Evolutionary conservation across 1,284 basidiomycete genomes (phyloP), one percentile per base, ranked within the genome.

Genomic region (Tremellales sp.): DNA sequence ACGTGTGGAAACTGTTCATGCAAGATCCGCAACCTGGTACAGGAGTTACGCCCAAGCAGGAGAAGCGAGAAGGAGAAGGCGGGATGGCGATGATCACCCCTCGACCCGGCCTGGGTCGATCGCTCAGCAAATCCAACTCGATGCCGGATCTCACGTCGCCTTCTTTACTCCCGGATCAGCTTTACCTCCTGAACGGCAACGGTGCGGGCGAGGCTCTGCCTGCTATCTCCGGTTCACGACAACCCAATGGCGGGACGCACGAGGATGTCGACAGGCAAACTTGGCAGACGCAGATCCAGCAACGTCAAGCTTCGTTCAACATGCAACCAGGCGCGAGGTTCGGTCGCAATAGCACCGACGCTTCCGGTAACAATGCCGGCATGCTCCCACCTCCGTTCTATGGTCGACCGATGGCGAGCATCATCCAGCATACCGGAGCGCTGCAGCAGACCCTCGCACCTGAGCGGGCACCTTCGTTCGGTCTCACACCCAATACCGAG

Each of bases 61-160:
- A 53, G 43, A 52, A 50, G 22, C 36, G 50, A 48, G 15, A 27
- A 39, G 40, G 40, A 25, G 17, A 22, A 19, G 17, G 21, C 19
- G 12, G 19, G 27, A 17, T 22, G 7, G 48, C 40, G 8, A 10
- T 54, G 3, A 36, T 53, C 4, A 57, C 64, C n/a, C 58, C 62
- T 15, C 49, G 65, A 41, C 65, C 64, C 5, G 53, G 49, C 2
- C 41, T 62, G 26, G 61, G 54, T 13, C 52, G 59, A 15, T 58
- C 59, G 19, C 48, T 67, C 21, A 61, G 59, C 42, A 71, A 66
- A 52, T 68, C 65, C 33, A 70, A 64, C 43, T 71, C 68, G 2
- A 67, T 70, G 63, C 70, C 5, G 83, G 85, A 25, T 82, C 77
- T n/a, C 66, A 84, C 50, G 85, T 77, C 25, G 78, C 80, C 61